A percentile compares a stretch with the other conserved stretches of the same genome.
Conservation (phyloP, 2,329 filamentous ascomycete genomes). For the Graphium sp. region DNA sequence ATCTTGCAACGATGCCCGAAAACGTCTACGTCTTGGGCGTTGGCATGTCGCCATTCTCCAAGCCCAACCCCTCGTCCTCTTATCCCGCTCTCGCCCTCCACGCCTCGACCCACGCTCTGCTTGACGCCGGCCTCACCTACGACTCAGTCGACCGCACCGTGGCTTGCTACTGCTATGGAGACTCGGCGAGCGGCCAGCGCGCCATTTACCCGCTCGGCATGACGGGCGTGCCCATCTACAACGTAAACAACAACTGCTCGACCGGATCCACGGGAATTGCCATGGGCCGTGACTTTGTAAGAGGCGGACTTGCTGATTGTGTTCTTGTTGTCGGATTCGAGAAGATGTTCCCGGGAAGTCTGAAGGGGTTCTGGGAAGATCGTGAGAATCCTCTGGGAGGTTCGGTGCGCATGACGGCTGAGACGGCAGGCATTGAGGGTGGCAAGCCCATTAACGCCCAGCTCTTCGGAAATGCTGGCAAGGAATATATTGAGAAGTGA, state of each 20-base stretch:
- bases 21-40: slow-evolving; percentile 82
- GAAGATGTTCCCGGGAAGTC: slow-evolving; percentile 90
- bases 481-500: slow-evolving; percentile 88
- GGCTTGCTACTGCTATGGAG: slow-evolving; percentile 97
- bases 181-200: slow-evolving; percentile 85
- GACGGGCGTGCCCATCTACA: slow-evolving; percentile 91
- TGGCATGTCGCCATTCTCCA: slow-evolving; percentile 99
- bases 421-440: slow-evolving; percentile 65
- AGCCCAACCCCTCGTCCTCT: slow-evolving; percentile 83
- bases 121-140: slow-evolving; percentile 81
- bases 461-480: slow-evolving; percentile 87
- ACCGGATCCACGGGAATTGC: slow-evolving; percentile 85
- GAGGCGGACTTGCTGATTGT: slow-evolving; percentile 69
- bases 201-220: slow-evolving; percentile 99
- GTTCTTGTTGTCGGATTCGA: slow-evolving; percentile 89
- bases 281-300: slow-evolving; percentile 67
- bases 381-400: slow-evolving; percentile 64
- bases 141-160: slow-evolving; percentile 90
- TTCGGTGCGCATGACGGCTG: slow-evolving; percentile 61
- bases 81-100: slow-evolving; percentile 92
- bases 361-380: slow-evolving; percentile 75
- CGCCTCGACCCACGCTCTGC: slow-evolving; percentile 74
- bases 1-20: slow-evolving; percentile 28
- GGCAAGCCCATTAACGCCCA: slow-evolving; percentile 79
- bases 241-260: slow-evolving; percentile 97